Evolutionary conservation across 192 early-diverging fungal genomes (phyloP).

Genomic region (Endogone sp.): DNA sequence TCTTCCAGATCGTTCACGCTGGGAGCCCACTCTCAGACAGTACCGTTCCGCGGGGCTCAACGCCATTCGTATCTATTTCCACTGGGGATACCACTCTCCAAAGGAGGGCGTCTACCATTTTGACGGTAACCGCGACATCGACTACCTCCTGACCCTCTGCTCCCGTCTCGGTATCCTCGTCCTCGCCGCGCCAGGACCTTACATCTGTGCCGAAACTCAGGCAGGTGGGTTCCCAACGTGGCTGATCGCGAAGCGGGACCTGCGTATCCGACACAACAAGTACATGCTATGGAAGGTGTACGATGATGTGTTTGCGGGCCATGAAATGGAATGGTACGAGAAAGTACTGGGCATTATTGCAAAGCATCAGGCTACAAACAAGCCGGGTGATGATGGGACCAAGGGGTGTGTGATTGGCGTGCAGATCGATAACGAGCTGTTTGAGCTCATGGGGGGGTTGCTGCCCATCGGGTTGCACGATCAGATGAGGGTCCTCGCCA

Average conservation of each 20-base stretch:
- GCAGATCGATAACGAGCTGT: slow-evolving; percentile 83
- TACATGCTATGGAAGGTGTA: slow-evolving; percentile 62
- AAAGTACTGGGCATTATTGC: slow-evolving; percentile 73
- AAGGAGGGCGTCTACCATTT: slow-evolving; percentile 69
- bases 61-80: slow-evolving; percentile 83
- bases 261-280: slow-evolving; percentile 70
- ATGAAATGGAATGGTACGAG: slow-evolving; percentile 73
- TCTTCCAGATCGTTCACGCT: slow-evolving; percentile 59
- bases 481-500: slow-evolving; percentile 74
- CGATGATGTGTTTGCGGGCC: slow-evolving; percentile 63
- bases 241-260: slow-evolving; percentile 67
- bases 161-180: slow-evolving; percentile 73
- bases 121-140: slow-evolving; percentile 68
- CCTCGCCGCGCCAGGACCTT: slow-evolving; percentile 78
- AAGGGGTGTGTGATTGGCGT: slow-evolving; percentile 72
- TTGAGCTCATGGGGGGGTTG: slow-evolving; percentile 49
- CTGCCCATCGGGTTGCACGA: slow-evolving; percentile 76
- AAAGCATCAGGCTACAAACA: slow-evolving; percentile 71
- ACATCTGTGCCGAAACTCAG: slow-evolving; percentile 78
- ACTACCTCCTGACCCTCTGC: slow-evolving; percentile 67
- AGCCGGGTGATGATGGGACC: slow-evolving; percentile 13
- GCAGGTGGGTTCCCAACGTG: slow-evolving; percentile 75
- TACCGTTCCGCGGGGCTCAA: slow-evolving; percentile 74
- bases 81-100: slow-evolving; percentile 87
- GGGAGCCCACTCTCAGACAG: slow-evolving; percentile 64